A percentile compares a stretch with the other conserved stretches of the same genome.
Conservation (phyloP, 2,329 filamentous ascomycete species). For the Fusarium nematophilum region DNA sequence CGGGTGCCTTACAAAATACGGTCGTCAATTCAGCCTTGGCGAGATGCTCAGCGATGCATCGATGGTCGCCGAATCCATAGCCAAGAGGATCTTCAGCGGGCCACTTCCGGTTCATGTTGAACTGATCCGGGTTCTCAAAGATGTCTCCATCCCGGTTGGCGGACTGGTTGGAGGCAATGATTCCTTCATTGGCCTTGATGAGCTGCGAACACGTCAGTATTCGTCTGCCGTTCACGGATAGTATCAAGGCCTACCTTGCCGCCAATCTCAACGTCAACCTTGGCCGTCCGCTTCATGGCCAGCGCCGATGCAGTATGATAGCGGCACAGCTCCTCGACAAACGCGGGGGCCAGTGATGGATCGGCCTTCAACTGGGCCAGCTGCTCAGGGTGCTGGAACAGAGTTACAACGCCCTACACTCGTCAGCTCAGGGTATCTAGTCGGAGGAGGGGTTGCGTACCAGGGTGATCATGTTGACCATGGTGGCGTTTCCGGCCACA, state of each 20-base stretch:
- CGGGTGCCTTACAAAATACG: conserved; percentile 13
- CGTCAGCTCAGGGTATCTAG: accelerated
- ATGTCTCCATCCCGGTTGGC: conserved; percentile 60
- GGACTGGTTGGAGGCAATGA: conserved; percentile 60
- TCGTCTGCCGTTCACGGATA: background rate
- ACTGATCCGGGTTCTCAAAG: conserved; percentile 54
- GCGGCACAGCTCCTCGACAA: conserved; percentile 62
- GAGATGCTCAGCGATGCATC: conserved; percentile 59
- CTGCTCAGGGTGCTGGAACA: conserved; percentile 57
- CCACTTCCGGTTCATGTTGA: conserved; percentile 55
- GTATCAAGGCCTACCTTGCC: conserved; percentile 48
- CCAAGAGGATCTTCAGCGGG: conserved; percentile 52
- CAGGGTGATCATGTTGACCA: conserved; percentile 63
- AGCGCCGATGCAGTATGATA: conserved; percentile 61
- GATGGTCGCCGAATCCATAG: conserved; percentile 59
- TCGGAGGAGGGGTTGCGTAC: conserved; percentile 35
- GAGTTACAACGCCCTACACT: conserved; percentile 55
- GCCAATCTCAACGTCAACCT: conserved; percentile 57
- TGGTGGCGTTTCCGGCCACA: conserved; percentile 63
- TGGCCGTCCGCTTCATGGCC: conserved; percentile 60
- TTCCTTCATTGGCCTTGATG: conserved; percentile 57
- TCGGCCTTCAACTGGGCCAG: conserved; percentile 54
- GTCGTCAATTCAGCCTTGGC: conserved; percentile 41
- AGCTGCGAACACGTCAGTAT: conserved; percentile 28
- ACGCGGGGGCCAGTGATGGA: conserved; percentile 50